These are phyloP conservation scores for Heterobasidion annosum DNA, from an alignment of 1,284 basidiomycete genomes.

Conservation along the genomic window DNA sequence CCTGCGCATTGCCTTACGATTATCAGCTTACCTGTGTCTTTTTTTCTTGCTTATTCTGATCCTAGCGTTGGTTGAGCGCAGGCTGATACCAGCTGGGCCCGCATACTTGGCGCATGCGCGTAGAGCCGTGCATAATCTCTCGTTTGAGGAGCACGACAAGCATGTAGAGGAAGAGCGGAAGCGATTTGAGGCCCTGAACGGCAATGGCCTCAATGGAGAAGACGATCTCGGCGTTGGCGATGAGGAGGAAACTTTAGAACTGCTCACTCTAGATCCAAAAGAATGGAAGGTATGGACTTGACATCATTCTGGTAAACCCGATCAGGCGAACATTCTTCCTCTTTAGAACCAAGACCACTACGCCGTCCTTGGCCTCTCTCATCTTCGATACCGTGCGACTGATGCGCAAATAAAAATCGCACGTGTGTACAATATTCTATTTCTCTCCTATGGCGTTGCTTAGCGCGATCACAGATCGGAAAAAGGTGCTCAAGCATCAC, in stretches of 20 bases:
- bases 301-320: not conserved
- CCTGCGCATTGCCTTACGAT: not conserved
- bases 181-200: constrained; percentile 44
- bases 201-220: constrained; percentile 44
- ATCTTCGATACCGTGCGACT: constrained; percentile 83
- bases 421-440: constrained; percentile 43
- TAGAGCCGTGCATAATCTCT: constrained; percentile 63
- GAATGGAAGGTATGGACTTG: constrained; percentile 84
- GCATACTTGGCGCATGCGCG: constrained; percentile 79
- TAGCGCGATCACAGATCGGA: constrained; percentile 58
- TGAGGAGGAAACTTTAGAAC: constrained; percentile 73
- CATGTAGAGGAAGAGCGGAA: constrained; percentile 45
- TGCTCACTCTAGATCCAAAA: constrained; percentile 83
- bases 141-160: constrained; percentile 77
- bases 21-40: constrained; percentile 1
- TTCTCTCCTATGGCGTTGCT: constrained; percentile 4
- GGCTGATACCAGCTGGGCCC: constrained; percentile 74
- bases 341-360: constrained; percentile 95
- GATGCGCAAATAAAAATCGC: constrained; percentile 94
- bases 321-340: not conserved
- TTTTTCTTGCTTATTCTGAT: not conserved
- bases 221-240: constrained; percentile 92
- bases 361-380: constrained; percentile 89
- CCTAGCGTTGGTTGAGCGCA: constrained; percentile 27
- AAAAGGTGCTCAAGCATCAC: constrained; percentile 98